Evolutionary conservation across 768 basidiomycete genomes (phyloP), one percentile per base, ranked within the genome.

Genomic region (Cystoderma amianthinum): DNA sequence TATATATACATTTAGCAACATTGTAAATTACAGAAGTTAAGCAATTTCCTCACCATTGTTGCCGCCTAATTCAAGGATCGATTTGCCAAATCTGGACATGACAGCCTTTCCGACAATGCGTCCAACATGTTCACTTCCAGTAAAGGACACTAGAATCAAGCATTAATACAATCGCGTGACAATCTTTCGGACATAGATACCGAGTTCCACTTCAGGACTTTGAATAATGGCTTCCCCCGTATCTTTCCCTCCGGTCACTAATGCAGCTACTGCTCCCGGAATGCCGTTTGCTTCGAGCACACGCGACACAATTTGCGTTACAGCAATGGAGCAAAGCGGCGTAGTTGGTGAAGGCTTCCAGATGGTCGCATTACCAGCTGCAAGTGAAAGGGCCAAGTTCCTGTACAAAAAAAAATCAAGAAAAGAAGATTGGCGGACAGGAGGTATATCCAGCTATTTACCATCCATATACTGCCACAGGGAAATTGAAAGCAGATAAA

Each of bases 301-400:
- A 21, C 67, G 58, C 15, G 90, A 71, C 18, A 98, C 68, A 51
- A 97, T 88, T 56, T 78, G 82, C 17, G 89, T 93, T 17, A 92
- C 77, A 0, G 94, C 95, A 44, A 98, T 85, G n/a, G 92, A 74
- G 57, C 83, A 94, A 24, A 95, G 63, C 3, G 94, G 83, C 0
- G 94, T 97, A 2, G 74, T 86, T 2, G 84, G 89, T 0, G 92
- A 86, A 5, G 94, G 94, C 57, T 97, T 97, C 94, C 94, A 97
- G 35, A 98, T 59, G 0, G 91, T 94, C 1, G 91, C 83, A 60
- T 98, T 97, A 13, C 93, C 93, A 20, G 87, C 85, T 2, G 88
- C 84, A 44, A 97, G 64, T 3, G 92, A 88, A 17, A 97, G 71
- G 2, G 91, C 77, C 38, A 95, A 66, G 61, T 97, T 97, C 93